Conservation (phyloP, 768 basidiomycete species). For the Suillus alpinus region DNA sequence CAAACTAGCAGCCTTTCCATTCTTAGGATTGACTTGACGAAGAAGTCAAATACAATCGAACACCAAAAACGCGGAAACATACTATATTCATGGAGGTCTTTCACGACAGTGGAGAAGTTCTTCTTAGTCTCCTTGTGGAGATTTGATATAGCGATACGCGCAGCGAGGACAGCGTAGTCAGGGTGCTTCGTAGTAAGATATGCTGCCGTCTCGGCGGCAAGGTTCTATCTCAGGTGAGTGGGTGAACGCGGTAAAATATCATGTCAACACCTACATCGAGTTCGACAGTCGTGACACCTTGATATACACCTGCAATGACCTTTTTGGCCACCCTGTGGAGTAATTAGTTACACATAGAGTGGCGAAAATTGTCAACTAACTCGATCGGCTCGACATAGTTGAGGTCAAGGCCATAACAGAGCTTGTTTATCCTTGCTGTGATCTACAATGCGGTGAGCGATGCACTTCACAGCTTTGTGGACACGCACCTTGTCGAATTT, state of each 20-base stretch:
- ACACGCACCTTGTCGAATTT: constrained; percentile 84
- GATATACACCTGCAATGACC: constrained; percentile 90
- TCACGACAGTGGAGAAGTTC: constrained; percentile 88
- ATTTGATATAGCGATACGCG: constrained; percentile 98
- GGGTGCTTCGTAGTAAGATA: constrained; percentile 97
- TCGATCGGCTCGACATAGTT: constrained; percentile 94
- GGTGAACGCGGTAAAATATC: background rate
- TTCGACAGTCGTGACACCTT: constrained; percentile 95
- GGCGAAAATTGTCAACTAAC: constrained; percentile 26
- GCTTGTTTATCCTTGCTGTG: constrained; percentile 81
- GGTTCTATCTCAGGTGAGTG: constrained; percentile 56
- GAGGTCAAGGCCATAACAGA: constrained; percentile 93
- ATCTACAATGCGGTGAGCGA: constrained; percentile 48
- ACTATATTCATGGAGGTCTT: constrained; percentile 89
- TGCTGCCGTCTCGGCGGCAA: constrained; percentile 95
- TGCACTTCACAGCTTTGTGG: constrained; percentile 10
- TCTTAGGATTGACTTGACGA: constrained; percentile 87
- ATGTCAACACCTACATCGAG: constrained; percentile 69
- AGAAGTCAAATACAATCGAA: background rate
- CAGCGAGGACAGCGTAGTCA: constrained; percentile 97
- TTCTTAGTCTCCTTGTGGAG: constrained; percentile 99
- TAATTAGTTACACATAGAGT: constrained; percentile 7
- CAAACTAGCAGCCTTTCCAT: constrained; percentile 81
- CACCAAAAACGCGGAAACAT: constrained; percentile 19
- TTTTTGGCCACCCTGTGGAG: constrained; percentile 77